Evolutionary conservation across 306 rosid genomes (phyloP), one percentile per base, ranked within the genome.

Genomic region (Inga oerstediana): DNA sequence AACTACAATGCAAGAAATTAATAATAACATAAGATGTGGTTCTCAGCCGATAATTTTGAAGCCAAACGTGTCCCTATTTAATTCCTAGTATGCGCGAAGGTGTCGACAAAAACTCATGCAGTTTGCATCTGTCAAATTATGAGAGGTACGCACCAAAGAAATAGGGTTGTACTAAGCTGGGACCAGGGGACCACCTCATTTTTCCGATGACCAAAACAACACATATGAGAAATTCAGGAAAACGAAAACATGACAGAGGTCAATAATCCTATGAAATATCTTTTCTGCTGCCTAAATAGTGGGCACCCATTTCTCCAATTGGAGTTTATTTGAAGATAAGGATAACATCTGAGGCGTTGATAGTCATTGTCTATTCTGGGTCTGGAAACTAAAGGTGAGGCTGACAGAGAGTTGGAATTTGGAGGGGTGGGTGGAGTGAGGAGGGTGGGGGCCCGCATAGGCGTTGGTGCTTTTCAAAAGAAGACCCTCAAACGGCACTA

Each of bases 71-170:
- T 78, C 52, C 8, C 10, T 45, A 48, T 58, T 61, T 22, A 79
- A 79, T 84, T 81, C 86, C 90, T 87, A 75, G 88, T 79, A 87
- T 82, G 19, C 3, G 48, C 68, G 43, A 77, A 78, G 64, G 48
- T 81, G 76, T 77, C 85, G 81, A 87, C 87, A 87, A 78, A 74
- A 48, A 39, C 66, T 70, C 80, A 81, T 81, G 89, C 59, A 80
- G 49, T 39, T 44, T 37, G 62, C 15, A 41, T 59, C 80, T 22
- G 56, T 76, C 56, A 58, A 19, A 24, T 43, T 59, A 15, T 59
- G 43, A 61, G 72, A 41, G 80, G 49, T n/a, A 76, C 71, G 80
- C 58, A 39, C 24, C 52, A 58, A 16, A 58, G 48, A n/a, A 48
- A 56, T 41, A 41, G 58, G 56, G 39, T 27, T 45, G 76, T 22